Evolutionary conservation across 768 basidiomycete genomes (phyloP).

Genomic region (Suillus clintonianus): DNA sequence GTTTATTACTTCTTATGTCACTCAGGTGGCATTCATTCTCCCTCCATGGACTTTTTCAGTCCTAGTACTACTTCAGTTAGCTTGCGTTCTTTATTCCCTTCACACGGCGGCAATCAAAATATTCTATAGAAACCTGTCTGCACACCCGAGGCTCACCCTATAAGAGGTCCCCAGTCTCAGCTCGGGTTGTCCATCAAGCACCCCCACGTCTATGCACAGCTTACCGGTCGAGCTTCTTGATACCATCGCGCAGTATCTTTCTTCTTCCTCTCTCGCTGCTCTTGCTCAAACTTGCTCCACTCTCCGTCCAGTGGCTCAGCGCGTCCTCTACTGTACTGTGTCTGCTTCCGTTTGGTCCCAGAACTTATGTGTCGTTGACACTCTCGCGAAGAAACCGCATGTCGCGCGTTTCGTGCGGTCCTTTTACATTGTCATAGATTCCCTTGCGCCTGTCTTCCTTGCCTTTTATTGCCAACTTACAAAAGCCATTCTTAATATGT

Average conservation of each 20-base stretch:
- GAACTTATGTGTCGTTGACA: slow-evolving; percentile 51
- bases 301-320: slow-evolving; percentile 53
- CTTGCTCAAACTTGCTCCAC: slow-evolving; percentile 46
- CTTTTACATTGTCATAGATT: slow-evolving; percentile 56
- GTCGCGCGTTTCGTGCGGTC: slow-evolving; percentile 64
- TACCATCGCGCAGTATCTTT: slow-evolving; percentile 43
- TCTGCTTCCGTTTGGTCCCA: slow-evolving; percentile 43
- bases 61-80: slow-evolving; percentile 8
- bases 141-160: slow-evolving; percentile 6
- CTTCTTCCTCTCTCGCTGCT: slow-evolving; percentile 42
- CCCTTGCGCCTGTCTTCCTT: slow-evolving; percentile 40
- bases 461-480: slow-evolving; percentile 52
- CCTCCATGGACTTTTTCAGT: slow-evolving; percentile 17
- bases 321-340: slow-evolving; percentile 64
- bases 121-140: slow-evolving; percentile 7
- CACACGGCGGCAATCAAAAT: slow-evolving; percentile 41
- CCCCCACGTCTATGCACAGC: slow-evolving; percentile 44
- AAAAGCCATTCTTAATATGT: slow-evolving; percentile 60
- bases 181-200: slow-evolving; percentile 1
- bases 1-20: too few species aligned
- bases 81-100: slow-evolving; percentile 21
- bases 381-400: slow-evolving; percentile 57
- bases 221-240: slow-evolving; percentile 69
- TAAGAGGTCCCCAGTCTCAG: slow-evolving; percentile 10
- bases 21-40: too few species aligned